Conservation (phyloP, 2,329 filamentous ascomycete genomes). For the Trichophyton rubrum region DNA sequence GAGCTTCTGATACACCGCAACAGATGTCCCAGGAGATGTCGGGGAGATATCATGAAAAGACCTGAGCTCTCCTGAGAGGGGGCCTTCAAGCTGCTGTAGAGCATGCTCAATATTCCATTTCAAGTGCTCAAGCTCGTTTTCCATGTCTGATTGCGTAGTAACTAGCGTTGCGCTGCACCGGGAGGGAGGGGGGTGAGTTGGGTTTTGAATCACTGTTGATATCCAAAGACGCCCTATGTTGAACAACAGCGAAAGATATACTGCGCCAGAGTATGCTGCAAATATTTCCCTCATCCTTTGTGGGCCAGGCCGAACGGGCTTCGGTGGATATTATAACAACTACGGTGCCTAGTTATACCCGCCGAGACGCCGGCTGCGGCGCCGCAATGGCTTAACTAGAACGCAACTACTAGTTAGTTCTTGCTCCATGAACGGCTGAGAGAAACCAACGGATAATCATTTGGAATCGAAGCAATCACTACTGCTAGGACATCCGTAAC, state of each 20-base stretch:
- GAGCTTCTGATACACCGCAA: background rate
- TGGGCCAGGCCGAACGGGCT: background rate
- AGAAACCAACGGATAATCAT: too few relatives aligned
- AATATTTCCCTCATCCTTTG: background rate
- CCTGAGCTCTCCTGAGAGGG: background rate
- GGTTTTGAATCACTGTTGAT: background rate
- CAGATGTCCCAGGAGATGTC: background rate
- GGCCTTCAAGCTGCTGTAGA: background rate
- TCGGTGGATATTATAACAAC: background rate
- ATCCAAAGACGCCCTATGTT: background rate
- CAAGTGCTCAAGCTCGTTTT: constrained; percentile 1
- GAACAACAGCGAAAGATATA: background rate
- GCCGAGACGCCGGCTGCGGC: background rate
- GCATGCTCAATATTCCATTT: background rate
- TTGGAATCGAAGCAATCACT: too few relatives aligned
- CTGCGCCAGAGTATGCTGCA: background rate
- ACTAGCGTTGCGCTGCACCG: too few relatives aligned
- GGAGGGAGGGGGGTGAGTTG: background rate
- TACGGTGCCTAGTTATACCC: background rate
- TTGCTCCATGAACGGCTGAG: too few relatives aligned
- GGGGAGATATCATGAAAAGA: background rate
- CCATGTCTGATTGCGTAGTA: background rate
- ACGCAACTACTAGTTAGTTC: too few relatives aligned
- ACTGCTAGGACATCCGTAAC: too few relatives aligned
- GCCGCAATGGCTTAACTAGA: background rate